Percentiles rank a stretch among this genome's conserved stretches.
These are phyloP conservation scores for Solanum tarapatanum DNA, from an alignment of 257 asterid genomes.

Conservation along the genomic window DNA sequence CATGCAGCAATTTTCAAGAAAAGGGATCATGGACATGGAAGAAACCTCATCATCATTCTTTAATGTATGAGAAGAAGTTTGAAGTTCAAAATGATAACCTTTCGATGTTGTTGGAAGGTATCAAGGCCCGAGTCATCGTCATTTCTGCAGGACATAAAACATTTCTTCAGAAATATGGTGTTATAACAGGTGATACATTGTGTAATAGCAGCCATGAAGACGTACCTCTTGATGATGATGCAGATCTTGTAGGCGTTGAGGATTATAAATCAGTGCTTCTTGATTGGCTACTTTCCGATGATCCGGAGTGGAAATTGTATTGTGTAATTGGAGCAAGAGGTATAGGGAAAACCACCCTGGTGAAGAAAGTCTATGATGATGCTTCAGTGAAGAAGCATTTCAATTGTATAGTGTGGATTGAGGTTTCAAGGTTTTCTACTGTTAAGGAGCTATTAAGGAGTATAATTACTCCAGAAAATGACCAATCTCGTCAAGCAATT, in stretches of 20 bases:
- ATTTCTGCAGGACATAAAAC: conserved; percentile 4
- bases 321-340: conserved; percentile 22
- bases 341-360: conserved; percentile 21
- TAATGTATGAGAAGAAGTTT: not conserved
- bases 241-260: conserved; percentile 12
- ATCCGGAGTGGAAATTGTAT: not conserved
- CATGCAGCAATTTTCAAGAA: not conserved
- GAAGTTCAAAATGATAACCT: conserved; percentile 6
- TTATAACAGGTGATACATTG: not conserved
- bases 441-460: not conserved
- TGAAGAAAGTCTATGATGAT: conserved; percentile 16
- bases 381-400: not conserved
- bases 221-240: conserved; percentile 2
- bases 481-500: not conserved
- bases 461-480: not conserved
- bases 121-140: not conserved
- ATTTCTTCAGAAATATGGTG: not conserved
- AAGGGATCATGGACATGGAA: not conserved
- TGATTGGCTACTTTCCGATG: not conserved
- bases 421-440: not conserved
- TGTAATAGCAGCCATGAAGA: not conserved
- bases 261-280: conserved; percentile 3
- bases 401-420: conserved; percentile 6
- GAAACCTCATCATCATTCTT: not conserved
- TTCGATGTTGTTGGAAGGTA: not conserved